These are phyloP conservation scores for Ophiostoma sp. DNA, from an alignment of 2,329 filamentous ascomycete species.

Conservation along the genomic window DNA sequence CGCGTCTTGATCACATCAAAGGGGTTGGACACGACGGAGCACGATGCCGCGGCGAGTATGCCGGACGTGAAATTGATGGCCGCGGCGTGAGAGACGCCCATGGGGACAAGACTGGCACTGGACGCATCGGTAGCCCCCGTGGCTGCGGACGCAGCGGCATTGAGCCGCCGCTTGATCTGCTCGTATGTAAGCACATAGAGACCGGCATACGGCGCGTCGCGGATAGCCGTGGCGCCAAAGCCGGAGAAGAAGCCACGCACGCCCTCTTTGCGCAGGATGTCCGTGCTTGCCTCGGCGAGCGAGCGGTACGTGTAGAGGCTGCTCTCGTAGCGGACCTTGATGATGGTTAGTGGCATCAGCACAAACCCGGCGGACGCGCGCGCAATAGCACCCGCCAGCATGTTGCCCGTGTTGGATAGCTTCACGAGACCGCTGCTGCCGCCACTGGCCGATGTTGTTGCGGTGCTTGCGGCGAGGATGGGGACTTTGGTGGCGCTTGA, in stretches of 20 bases:
- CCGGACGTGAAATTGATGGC: slow-evolving; percentile 83
- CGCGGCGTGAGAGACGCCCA: slow-evolving; percentile 46
- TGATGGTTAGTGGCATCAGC: slow-evolving; percentile 91
- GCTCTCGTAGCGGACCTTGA: slow-evolving; percentile 94
- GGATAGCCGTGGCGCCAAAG: slow-evolving; percentile 85
- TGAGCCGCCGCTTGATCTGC: slow-evolving; percentile 63
- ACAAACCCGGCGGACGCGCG: slow-evolving; percentile 82
- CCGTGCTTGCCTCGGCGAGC: slow-evolving; percentile 62
- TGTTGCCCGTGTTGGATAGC: slow-evolving; percentile 76
- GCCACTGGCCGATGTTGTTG: slow-evolving; percentile 47
- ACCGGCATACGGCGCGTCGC: slow-evolving; percentile 95
- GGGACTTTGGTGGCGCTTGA: slow-evolving; percentile 52
- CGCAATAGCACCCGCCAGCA: slow-evolving; percentile 76
- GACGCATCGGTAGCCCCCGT: background rate
- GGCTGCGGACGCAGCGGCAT: slow-evolving; percentile 25
- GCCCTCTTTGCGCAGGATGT: slow-evolving; percentile 70
- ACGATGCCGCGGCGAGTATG: slow-evolving; percentile 70
- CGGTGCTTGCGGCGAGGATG: slow-evolving; percentile 30
- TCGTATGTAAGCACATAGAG: slow-evolving; percentile 95
- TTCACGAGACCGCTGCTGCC: slow-evolving; percentile 72
- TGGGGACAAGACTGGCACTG: slow-evolving; percentile 19
- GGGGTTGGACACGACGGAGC: slow-evolving; percentile 87
- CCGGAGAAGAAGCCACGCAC: slow-evolving; percentile 83
- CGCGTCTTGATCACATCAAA: slow-evolving; percentile 96
- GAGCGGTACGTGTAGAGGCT: slow-evolving; percentile 79